phyloP scores from a whole-genome alignment of 805 yeast species.

The Pichia heedii region DNA sequence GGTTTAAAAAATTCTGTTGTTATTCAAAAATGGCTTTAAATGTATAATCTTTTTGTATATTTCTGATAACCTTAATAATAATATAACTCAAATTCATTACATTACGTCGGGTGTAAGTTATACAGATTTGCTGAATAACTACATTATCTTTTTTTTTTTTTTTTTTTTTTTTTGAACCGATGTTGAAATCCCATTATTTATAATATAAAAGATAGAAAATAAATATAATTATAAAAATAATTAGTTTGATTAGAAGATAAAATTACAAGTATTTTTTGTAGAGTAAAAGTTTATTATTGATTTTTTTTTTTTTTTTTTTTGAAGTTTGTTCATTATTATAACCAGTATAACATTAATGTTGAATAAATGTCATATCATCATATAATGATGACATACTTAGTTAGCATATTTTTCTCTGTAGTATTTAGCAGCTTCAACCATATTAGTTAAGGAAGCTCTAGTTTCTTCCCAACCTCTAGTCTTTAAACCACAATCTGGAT shows the following conservation, averaged over 20 bases:
- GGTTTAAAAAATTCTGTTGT: constrained; percentile 78
- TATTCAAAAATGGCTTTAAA: constrained; percentile 70
- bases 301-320: constrained; percentile 1
- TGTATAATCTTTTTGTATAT: background rate
- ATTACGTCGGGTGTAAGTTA: too few species aligned
- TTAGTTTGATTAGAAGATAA: constrained; percentile 9
- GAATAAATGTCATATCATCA: constrained; percentile 25
- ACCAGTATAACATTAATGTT: constrained; percentile 29
- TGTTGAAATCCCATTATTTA: constrained; percentile 38
- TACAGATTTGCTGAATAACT: too few species aligned
- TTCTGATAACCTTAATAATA: background rate
- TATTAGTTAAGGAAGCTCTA: constrained; percentile 87
- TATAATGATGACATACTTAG: constrained; percentile 10
- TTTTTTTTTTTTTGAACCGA: constrained; percentile 26
- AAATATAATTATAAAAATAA: constrained; percentile 8
- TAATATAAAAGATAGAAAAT: constrained; percentile 12
- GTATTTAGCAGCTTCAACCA: constrained; percentile 98
- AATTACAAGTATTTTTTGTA: constrained; percentile 8
- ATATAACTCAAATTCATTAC: background rate
- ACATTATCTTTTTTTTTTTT: background rate
- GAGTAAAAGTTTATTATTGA: background rate
- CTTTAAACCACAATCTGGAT: constrained; percentile 99
- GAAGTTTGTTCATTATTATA: constrained; percentile 12
- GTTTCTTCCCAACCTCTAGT: constrained; percentile 99
- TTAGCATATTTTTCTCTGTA: constrained; percentile 50